Base-by-base conservation (phyloP, 2,329 filamentous ascomycete species). In the Talaromyces sp. region DNA sequence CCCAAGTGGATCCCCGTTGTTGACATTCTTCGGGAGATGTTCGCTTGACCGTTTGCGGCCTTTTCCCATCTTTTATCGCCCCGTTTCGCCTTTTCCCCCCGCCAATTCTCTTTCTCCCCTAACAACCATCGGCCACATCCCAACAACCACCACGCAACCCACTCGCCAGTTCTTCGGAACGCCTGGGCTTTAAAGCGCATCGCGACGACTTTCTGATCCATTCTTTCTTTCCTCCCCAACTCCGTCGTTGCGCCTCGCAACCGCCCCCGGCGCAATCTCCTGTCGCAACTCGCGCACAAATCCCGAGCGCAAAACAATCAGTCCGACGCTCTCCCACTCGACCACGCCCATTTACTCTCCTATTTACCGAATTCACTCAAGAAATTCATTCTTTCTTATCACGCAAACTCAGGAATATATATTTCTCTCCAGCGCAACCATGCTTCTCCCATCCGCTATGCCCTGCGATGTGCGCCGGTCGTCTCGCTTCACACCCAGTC, bases 81-180 rank as follows among this genome's bases (percentile, higher is more conserved):
- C 60, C 39, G 36, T 39, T 39, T 39, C 36, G 36, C 52, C 60
- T 39, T 46, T 52, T 45, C 27, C 36, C 47, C 47, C 42, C 41
- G 54, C 55, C 54, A 55, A 62, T 40, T 54, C 37, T 37, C 48
- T 19, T 29, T 37, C 46, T 47, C 53, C 57, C 43, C 46, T 49
- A 44, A 58, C 57, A 54, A 48, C 53, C 40, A 82, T 35, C 32
- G 4, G 32, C 65, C 73, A 75, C 5, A 78, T 87, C 29, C 75
- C 89, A 49, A 81, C 84, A 9, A 73, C 78, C 29, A 82, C 82
- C 41, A 79, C 87, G 47, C 87, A 87, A 27, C 40, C 35, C 49
- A 17, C 1, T 85, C 61, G 67, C 64, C 43, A 64, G 64, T 53
- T 19, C 44, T 56, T 58, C 65, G 64, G 65, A 60, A 33, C 30